phyloP scores from a whole-genome alignment of 768 basidiomycete species.

The Tylopilus cervinicoccineus region DNA sequence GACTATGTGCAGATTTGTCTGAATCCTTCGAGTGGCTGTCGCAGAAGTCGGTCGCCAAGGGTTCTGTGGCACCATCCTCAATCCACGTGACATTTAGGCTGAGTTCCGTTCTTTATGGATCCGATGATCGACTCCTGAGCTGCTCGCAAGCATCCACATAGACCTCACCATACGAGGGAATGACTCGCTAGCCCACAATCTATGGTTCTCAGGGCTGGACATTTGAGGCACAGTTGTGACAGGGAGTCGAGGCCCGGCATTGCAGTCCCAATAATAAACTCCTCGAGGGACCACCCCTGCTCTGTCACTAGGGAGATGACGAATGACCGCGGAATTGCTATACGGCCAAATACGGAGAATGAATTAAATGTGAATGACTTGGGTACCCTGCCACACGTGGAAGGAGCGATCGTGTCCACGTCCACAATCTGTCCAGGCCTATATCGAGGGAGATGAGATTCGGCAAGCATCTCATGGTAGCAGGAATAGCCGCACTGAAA shows the following conservation, averaged over 20 bases:
- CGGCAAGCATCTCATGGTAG: slow-evolving; percentile 55
- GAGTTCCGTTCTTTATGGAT: slow-evolving; percentile 45
- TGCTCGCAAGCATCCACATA: background rate
- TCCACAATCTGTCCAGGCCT: slow-evolving; percentile 29
- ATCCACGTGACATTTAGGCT: slow-evolving; percentile 53
- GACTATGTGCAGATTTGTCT: background rate
- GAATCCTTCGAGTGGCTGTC: slow-evolving; percentile 1
- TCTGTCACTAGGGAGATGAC: slow-evolving; percentile 19
- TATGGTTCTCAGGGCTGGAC: slow-evolving; percentile 18
- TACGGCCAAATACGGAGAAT: slow-evolving; percentile 27
- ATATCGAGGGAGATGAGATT: slow-evolving; percentile 56
- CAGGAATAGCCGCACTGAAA: slow-evolving; percentile 51
- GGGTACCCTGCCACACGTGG: slow-evolving; percentile 23
- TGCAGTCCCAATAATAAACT: slow-evolving; percentile 18
- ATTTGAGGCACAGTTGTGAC: slow-evolving; percentile 21
- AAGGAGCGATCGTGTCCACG: slow-evolving; percentile 27
- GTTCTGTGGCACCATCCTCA: slow-evolving; percentile 14
- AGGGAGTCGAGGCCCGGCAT: slow-evolving; percentile 24
- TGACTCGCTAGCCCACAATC: slow-evolving; percentile 28
- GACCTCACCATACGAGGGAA: background rate
- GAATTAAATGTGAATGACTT: slow-evolving; percentile 26
- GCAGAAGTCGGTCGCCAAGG: slow-evolving; percentile 6
- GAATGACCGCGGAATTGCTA: slow-evolving; percentile 26
- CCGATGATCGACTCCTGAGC: slow-evolving; percentile 43
- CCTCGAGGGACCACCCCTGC: slow-evolving; percentile 18